Evolutionary conservation across 2,329 filamentous ascomycete genomes (phyloP).

Genomic region (Diaporthe sp.): DNA sequence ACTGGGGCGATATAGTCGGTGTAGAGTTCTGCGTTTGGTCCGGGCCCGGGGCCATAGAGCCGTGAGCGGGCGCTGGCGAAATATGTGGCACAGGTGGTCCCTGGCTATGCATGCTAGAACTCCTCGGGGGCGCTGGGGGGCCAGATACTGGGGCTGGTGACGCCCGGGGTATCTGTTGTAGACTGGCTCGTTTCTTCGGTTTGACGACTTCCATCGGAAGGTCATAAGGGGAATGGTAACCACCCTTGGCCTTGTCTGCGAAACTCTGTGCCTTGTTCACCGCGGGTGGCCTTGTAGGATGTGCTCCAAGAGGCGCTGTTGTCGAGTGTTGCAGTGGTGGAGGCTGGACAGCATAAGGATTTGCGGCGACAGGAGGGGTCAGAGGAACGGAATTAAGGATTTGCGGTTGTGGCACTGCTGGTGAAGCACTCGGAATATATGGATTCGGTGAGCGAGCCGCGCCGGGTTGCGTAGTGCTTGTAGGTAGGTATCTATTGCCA

Average conservation of each 20-base stretch:
- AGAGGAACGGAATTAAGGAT: conserved; percentile 41
- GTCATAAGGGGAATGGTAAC: conserved; percentile 95
- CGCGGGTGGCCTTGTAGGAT: conserved; percentile 57
- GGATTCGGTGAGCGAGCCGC: conserved; percentile 45
- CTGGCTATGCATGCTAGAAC: conserved; percentile 68
- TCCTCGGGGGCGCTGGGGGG: conserved; percentile 67
- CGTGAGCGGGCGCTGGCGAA: conserved; percentile 42
- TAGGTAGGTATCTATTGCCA: conserved; percentile 54
- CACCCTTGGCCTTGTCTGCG: conserved; percentile 88
- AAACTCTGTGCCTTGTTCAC: conserved; percentile 82
- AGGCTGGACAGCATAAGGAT: conserved; percentile 43
- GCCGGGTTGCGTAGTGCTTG: conserved; percentile 46
- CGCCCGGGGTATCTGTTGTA: conserved; percentile 66
- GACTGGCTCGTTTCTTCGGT: conserved; percentile 75
- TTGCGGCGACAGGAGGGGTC: conserved; percentile 36
- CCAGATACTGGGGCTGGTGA: conserved; percentile 54
- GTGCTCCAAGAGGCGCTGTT: conserved; percentile 55
- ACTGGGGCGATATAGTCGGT: conserved; percentile 52
- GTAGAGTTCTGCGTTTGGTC: conserved; percentile 47
- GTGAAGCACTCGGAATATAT: conserved; percentile 44
- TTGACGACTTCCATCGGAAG: conserved; percentile 90
- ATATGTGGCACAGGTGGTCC: conserved; percentile 47
- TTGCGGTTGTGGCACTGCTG: conserved; percentile 42
- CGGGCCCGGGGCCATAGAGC: conserved; percentile 37
- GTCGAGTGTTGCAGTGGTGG: conserved; percentile 46